These are phyloP conservation scores for Polyporus arcularius DNA, from an alignment of 768 basidiomycete species.

Conservation along the genomic window DNA sequence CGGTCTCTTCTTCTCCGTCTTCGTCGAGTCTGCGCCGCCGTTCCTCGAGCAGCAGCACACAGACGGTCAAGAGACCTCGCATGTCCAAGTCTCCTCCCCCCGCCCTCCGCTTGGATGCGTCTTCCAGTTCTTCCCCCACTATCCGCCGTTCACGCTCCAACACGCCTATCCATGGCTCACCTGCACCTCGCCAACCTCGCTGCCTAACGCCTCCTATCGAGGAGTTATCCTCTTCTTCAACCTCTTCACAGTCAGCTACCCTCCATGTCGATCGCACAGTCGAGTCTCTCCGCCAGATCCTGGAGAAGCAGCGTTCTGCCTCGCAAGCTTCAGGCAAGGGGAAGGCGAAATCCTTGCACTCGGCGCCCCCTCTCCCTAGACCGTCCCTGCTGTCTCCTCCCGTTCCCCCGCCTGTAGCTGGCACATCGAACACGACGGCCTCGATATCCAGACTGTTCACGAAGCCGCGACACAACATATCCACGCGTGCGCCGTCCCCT, in stretches of 20 bases:
- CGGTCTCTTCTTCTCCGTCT: constrained; percentile 11
- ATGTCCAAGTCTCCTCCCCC: constrained; percentile 23
- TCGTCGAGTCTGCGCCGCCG: constrained; percentile 17
- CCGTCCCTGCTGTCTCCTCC: constrained; percentile 49
- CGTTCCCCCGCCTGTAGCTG: constrained; percentile 49
- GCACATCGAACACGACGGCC: constrained; percentile 77
- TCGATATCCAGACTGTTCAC: constrained; percentile 78
- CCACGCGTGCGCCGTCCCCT: constrained; percentile 63
- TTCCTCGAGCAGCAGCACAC: constrained; percentile 17
- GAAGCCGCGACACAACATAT: constrained; percentile 56
- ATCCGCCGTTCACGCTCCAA: constrained; percentile 28
- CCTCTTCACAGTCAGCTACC: constrained; percentile 57
- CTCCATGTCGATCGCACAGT: constrained; percentile 64
- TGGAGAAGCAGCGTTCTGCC: constrained; percentile 36
- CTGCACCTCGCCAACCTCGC: constrained; percentile 31
- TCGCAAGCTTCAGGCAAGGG: constrained; percentile 6
- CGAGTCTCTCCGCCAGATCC: constrained; percentile 67
- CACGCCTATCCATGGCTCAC: constrained; percentile 30
- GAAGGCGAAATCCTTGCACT: constrained; percentile 31
- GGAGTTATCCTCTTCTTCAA: constrained; percentile 51
- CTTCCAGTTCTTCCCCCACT: constrained; percentile 11
- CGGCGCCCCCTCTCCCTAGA: constrained; percentile 34
- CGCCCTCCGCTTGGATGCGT: constrained; percentile 9
- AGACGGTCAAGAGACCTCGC: constrained; percentile 13
- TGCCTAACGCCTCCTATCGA: constrained; percentile 60